Conservation (phyloP, 2,329 filamentous ascomycete species). For the Aspergillus neotritici region DNA sequence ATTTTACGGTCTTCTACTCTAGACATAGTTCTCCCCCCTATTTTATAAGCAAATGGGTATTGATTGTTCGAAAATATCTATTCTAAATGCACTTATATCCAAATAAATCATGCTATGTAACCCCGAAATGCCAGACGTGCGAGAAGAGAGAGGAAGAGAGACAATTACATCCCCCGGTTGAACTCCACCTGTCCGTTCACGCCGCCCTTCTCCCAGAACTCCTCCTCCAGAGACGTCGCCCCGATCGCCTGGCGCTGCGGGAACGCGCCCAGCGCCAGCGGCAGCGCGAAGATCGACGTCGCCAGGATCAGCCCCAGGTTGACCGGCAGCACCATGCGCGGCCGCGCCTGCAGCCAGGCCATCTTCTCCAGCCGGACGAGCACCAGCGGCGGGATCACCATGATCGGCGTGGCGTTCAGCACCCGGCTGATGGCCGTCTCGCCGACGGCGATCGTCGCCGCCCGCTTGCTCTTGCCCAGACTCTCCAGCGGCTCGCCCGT, state of each 20-base stretch:
- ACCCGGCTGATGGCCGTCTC: slow-evolving; percentile 91
- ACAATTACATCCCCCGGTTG: slow-evolving; percentile 81
- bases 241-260: slow-evolving; percentile 81
- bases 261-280: slow-evolving; percentile 84
- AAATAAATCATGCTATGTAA: too few species aligned
- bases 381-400: slow-evolving; percentile 86
- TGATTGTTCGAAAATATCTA: too few species aligned
- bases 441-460: slow-evolving; percentile 80
- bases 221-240: slow-evolving; percentile 70
- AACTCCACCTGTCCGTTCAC: slow-evolving; percentile 84
- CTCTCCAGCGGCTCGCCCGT: slow-evolving; percentile 61
- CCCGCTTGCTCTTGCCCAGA: slow-evolving; percentile 80
- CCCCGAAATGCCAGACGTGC: neutral
- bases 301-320: slow-evolving; percentile 82
- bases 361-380: slow-evolving; percentile 79
- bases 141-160: too few species aligned
- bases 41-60: too few species aligned
- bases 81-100: too few species aligned
- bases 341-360: slow-evolving; percentile 72
- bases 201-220: slow-evolving; percentile 79
- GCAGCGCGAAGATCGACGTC: slow-evolving; percentile 82
- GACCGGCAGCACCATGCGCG: slow-evolving; percentile 69
- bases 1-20: too few species aligned
- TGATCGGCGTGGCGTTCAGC: slow-evolving; percentile 91
- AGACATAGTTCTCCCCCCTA: too few species aligned